phyloP scores from a whole-genome alignment of 129 eudicot species.

The Helichrysum umbraculigerum region DNA sequence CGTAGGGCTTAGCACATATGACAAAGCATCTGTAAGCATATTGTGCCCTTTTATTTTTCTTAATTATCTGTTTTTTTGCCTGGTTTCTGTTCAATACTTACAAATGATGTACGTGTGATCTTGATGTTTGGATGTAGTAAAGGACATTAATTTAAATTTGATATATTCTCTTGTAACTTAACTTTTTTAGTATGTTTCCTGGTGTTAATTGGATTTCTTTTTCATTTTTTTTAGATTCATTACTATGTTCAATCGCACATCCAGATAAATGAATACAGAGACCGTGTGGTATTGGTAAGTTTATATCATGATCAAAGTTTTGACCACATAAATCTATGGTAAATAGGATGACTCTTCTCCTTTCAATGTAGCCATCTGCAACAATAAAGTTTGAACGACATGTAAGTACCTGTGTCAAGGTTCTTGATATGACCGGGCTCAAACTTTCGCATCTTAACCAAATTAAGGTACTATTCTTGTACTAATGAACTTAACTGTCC shows the following conservation, averaged over 20 bases:
- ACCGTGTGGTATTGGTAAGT: constrained; percentile 84
- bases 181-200: constrained; percentile 1
- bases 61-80: too few species aligned
- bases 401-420: constrained; percentile 76
- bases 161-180: not conserved
- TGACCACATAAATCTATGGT: constrained; percentile 12
- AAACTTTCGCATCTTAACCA: constrained; percentile 87
- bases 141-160: too few species aligned
- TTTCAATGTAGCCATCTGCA: constrained; percentile 65
- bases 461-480: constrained; percentile 52
- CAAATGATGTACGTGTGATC: not conserved
- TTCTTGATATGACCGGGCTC: constrained; percentile 93
- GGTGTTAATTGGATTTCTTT: not conserved
- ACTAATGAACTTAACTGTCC: not conserved
- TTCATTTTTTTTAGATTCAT: constrained; percentile 57
- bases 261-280: constrained; percentile 95
- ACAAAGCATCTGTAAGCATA: constrained; percentile 94
- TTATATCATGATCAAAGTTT: constrained; percentile 6
- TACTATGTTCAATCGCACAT: constrained; percentile 95
- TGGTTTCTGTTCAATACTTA: not conserved
- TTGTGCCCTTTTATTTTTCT: not conserved
- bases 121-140: not conserved
- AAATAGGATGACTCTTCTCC: constrained; percentile 10
- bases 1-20: constrained; percentile 94
- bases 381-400: constrained; percentile 60